Evolutionary conservation across 2,329 filamentous ascomycete genomes (phyloP), one percentile per base, ranked within the genome.

Genomic region (Beauveria varroae): DNA sequence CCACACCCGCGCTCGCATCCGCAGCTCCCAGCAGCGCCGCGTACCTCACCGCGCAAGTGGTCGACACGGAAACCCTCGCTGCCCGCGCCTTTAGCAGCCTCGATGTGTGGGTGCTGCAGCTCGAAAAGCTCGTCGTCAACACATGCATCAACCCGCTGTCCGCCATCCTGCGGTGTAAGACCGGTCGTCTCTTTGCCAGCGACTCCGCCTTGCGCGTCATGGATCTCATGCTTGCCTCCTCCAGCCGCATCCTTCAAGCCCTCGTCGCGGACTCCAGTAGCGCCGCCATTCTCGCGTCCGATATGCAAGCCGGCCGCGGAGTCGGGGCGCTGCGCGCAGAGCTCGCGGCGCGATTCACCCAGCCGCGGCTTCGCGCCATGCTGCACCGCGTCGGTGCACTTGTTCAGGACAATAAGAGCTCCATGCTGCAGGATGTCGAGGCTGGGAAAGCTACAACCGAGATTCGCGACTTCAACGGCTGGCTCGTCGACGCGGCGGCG

Each of bases 91-190:
- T 82, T 5, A 64, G 74, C 2, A 69, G 73, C 12, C 64, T 73
- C 2, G 77, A 83, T 51, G 71, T 86, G 18, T 82, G 80, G 78
- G 65, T 79, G 10, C 68, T 81, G n/a, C 93, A 96, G 75, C 81
- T 97, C 3, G 90, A 96, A 69, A 97, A 96, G 72, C 79, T 97
- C 1, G 88, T 89, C 1, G 79, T 93, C 57, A 96, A 96, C 70
- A 81, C 85, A 41, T 78, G 93, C 37, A 85, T 97, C 68, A 96
- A 96, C 69, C 91, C 93, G 0, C 75, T 97, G n/a, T 95, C 91
- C 0, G 88, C 87, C 0, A 75, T 97, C 10, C 78, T 95, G 60
- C 81, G 89, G 59, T 88, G 87, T 70, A 84, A 84, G 64, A 97
- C 97, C 67, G 91, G 92, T n/a, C 80, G 81, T 5, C 72, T 97